Conservation (phyloP, 257 asterid species). For the Solanum chilense region DNA sequence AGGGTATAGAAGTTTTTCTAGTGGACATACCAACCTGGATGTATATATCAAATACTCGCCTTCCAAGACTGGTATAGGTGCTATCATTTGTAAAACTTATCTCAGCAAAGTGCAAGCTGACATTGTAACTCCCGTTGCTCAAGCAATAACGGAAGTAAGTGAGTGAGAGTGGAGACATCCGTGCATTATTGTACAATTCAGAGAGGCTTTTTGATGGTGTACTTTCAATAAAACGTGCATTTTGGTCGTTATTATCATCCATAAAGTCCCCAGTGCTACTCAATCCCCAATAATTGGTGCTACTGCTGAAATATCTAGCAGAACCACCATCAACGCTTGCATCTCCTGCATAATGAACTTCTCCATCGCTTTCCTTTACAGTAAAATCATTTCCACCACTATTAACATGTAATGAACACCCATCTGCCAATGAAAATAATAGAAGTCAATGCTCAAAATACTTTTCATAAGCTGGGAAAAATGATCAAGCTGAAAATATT, state of each 20-base stretch:
- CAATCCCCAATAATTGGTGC: constrained; percentile 55
- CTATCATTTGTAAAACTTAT: constrained; percentile 47
- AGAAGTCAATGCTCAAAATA: background rate
- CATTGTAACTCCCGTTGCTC: constrained; percentile 71
- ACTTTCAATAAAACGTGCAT: constrained; percentile 30
- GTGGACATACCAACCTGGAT: constrained; percentile 47
- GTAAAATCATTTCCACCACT: constrained; percentile 64
- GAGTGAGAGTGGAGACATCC: constrained; percentile 72
- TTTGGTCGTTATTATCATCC: constrained; percentile 48
- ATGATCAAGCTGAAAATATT: background rate
- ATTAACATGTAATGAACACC: constrained; percentile 69
- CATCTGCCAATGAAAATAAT: constrained; percentile 34
- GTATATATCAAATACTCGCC: constrained; percentile 58
- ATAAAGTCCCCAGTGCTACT: constrained; percentile 85
- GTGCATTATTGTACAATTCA: constrained; percentile 57
- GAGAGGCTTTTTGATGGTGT: constrained; percentile 25
- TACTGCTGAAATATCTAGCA: constrained; percentile 29
- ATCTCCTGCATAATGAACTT: constrained; percentile 63
- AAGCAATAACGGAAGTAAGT: constrained; percentile 74
- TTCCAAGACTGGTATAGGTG: constrained; percentile 64
- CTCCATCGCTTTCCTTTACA: constrained; percentile 22
- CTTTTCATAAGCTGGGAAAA: background rate
- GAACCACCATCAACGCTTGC: constrained; percentile 40
- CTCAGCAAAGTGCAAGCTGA: constrained; percentile 74
- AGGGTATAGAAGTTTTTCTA: background rate